These are phyloP conservation scores for Ilex paraguariensis DNA, from an alignment of 305 asterid species.

Conservation along the genomic window DNA sequence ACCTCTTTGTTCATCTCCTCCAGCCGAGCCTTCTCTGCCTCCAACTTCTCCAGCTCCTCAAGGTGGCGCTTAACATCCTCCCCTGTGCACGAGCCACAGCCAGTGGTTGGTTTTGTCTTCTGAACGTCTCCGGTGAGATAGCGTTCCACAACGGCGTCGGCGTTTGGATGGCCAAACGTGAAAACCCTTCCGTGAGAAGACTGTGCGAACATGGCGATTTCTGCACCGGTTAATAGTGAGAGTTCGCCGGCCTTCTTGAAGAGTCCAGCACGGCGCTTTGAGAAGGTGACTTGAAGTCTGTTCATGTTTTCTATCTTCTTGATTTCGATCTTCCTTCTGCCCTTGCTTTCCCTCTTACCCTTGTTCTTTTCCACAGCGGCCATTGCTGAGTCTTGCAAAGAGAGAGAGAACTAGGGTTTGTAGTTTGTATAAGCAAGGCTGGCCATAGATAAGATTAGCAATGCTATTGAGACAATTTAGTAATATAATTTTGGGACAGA, in stretches of 20 bases:
- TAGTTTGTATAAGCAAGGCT: no score
- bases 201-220: constrained; percentile 1
- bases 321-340: constrained; percentile 3
- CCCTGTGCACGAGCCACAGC: no score
- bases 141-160: not conserved
- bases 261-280: not conserved
- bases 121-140: not conserved
- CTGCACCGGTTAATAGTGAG: not conserved
- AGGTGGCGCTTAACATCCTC: no score
- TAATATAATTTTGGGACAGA: no score
- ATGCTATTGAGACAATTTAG: no score
- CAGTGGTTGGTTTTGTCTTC: no score
- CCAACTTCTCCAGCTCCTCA: not conserved
- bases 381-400: no score
- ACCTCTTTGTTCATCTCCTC: not conserved
- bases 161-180: not conserved
- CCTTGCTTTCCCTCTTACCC: not conserved
- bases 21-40: not conserved
- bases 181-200: not conserved
- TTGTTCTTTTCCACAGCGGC: no score
- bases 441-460: no score
- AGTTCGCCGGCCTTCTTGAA: constrained; percentile 9
- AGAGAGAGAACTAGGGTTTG: no score
- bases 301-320: constrained; percentile 1
- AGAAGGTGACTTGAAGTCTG: not conserved